Evolutionary conservation across 352 stramenopile species (phyloP), one percentile per base, ranked within the genome.

Genomic region (Phytopythium helicoides): DNA sequence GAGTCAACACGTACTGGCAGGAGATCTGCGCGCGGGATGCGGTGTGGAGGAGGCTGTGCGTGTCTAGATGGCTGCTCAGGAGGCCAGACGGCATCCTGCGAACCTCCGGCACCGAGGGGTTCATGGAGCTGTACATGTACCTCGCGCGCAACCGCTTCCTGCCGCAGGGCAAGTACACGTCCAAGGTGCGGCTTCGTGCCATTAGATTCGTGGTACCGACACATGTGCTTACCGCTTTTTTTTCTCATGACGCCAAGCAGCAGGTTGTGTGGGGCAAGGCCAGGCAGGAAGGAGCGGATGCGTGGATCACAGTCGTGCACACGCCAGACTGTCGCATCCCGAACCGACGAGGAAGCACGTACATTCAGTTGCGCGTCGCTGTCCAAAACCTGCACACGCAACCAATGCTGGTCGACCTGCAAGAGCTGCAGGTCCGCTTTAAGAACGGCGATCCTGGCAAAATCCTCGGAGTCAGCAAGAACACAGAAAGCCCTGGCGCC

Each of bases 301-400:
- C 81, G 15, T 92, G 81, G 81, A 65, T 92, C 45, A 89, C 76
- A 5, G 59, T 92, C 23, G 81, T 76, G 10, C 81, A 92, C 54
- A 80, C 74, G 3, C 60, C 78, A 10, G 82, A 92, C 53, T 92
- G 81, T 60, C 69, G 77, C 31, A 62, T 81, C 44, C 61, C 79
- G 3, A 51, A 63, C 1, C 56, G 46, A 8, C 47, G 49, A 12
- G 62, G 54, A 3, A 70, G 49, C 18, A 31, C 68, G 34, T 86
- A 70, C 53, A 76, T 92, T 38, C 78, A 92, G 51, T 60, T 92
- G 22, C 81, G 81, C 8, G 47, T 92, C 6, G 73, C 82, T 18
- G 58, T 92, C 21, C 81, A 92, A 62, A 92, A 92, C 52, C 56
- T 86, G 7, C 65, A 65, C n/a, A 52, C 73, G 5, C 69, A 70